Conservation (phyloP, 106 monocot genomes). For the Acanthochlamys bracteata region DNA sequence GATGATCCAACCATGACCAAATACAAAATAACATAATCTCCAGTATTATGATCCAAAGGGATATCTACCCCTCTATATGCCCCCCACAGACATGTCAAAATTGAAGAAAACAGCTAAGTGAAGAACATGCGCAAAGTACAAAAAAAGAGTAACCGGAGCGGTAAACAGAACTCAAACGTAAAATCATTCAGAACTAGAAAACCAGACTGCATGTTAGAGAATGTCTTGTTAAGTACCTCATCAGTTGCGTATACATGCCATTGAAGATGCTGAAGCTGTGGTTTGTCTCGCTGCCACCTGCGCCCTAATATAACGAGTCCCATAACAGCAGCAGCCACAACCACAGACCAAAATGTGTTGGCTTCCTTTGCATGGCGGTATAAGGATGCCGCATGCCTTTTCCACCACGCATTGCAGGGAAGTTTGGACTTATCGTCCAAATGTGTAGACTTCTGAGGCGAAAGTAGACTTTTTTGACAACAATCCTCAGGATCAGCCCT, state of each 20-base stretch:
- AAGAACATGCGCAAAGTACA: too few species aligned
- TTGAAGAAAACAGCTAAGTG: too few species aligned
- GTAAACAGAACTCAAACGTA: too few species aligned
- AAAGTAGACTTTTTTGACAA: slow-evolving; percentile 6
- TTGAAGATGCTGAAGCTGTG: slow-evolving; percentile 39
- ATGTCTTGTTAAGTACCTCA: slow-evolving; percentile 48
- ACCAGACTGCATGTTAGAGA: too few species aligned
- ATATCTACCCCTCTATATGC: too few species aligned
- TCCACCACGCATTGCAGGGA: slow-evolving; percentile 69
- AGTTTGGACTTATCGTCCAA: slow-evolving; percentile 19
- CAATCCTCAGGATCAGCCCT: slow-evolving; percentile 15
- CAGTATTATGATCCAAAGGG: too few species aligned
- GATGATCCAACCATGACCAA: too few species aligned
- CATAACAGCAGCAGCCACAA: slow-evolving; percentile 73
- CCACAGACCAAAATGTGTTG: slow-evolving; percentile 74
- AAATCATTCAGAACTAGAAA: too few species aligned
- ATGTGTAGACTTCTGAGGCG: background rate
- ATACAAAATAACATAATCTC: too few species aligned
- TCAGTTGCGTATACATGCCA: slow-evolving; percentile 15
- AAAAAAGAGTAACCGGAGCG: too few species aligned
- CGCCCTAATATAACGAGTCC: slow-evolving; percentile 74
- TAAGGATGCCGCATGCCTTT: slow-evolving; percentile 48
- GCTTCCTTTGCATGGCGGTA: slow-evolving; percentile 71
- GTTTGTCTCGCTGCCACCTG: slow-evolving; percentile 59
- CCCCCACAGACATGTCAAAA: too few species aligned